These are phyloP conservation scores for Oryza officinalis DNA, from an alignment of 176 grass and related monocot species.

Conservation along the genomic window DNA sequence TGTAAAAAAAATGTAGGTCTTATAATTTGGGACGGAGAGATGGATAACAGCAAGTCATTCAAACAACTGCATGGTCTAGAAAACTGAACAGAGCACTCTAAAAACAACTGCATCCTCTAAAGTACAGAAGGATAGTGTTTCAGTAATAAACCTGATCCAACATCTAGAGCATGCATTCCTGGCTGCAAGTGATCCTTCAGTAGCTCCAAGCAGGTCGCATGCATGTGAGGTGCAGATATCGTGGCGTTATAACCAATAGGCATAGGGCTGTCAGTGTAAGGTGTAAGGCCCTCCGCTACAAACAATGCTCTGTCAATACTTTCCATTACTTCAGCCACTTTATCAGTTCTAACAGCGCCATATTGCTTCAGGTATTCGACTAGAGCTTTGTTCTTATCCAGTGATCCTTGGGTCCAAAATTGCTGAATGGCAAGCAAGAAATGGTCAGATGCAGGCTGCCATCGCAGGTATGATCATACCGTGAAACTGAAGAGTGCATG, in stretches of 20 bases:
- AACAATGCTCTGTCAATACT: conserved; percentile 70
- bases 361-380: conserved; percentile 67
- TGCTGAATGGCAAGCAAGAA: conserved; percentile 52
- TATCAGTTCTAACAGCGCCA: conserved; percentile 44
- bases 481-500: no score
- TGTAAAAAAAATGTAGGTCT: no score
- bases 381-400: conserved; percentile 66
- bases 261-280: conserved; percentile 74
- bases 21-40: no score
- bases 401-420: conserved; percentile 63
- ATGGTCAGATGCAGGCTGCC: background rate
- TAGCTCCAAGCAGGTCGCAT: conserved; percentile 77
- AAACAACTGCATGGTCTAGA: background rate
- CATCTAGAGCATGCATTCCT: conserved; percentile 78
- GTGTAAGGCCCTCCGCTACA: conserved; percentile 49
- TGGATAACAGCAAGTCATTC: background rate
- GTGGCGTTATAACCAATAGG: conserved; percentile 83
- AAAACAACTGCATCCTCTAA: background rate
- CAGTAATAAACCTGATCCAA: conserved; percentile 68
- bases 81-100: no score
- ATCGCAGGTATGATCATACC: no score
- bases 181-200: conserved; percentile 74
- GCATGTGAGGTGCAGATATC: conserved; percentile 90
- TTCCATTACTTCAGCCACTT: conserved; percentile 75
- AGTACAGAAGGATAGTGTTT: background rate